phyloP scores from a whole-genome alignment of 176 grass and related monocot species.

The Microstegium vimineum region DNA sequence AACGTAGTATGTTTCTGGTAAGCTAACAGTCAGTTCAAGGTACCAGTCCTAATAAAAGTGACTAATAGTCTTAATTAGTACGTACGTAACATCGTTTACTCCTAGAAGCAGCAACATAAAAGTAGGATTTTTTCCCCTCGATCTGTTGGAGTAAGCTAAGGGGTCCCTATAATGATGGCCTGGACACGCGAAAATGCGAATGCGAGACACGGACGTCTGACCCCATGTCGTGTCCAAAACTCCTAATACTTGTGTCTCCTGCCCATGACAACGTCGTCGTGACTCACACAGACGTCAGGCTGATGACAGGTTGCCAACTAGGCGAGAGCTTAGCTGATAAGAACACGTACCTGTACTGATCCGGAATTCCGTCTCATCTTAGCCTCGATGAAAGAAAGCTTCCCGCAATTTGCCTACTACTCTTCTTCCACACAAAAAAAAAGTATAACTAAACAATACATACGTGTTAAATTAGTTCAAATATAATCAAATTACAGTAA shows the following conservation, averaged over 20 bases:
- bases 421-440: too few species aligned
- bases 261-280: conserved; percentile 13
- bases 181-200: background rate
- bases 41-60: background rate
- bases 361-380: background rate
- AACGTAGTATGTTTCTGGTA: background rate
- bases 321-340: background rate
- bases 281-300: conserved; percentile 39
- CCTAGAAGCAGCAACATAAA: background rate
- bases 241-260: background rate
- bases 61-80: background rate
- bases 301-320: background rate
- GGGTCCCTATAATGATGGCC: background rate
- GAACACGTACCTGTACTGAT: conserved; percentile 20
- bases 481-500: too few species aligned
- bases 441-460: too few species aligned
- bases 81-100: background rate
- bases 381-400: background rate
- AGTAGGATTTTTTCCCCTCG: too few species aligned
- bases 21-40: background rate
- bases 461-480: too few species aligned
- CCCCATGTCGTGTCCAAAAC: background rate
- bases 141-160: conserved; percentile 3
- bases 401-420: background rate
- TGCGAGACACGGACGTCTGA: conserved; percentile 21